phyloP scores from a whole-genome alignment of 176 grass and related monocot species.

The Neostapfia colusana region DNA sequence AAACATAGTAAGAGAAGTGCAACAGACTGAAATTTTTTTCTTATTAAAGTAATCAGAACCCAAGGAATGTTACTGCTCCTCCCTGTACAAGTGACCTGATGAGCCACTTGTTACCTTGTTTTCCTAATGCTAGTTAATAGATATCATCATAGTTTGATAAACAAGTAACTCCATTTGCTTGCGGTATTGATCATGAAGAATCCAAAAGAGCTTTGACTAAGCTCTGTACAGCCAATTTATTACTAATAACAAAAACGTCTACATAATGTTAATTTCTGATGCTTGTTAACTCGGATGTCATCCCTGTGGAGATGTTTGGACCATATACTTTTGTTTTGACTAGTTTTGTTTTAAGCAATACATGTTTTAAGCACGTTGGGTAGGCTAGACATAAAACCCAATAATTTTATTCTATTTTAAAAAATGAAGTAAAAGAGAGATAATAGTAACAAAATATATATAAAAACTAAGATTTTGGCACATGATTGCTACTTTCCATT shows the following conservation, averaged over 20 bases:
- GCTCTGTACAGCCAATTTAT: conserved; percentile 13
- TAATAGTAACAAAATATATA: no score
- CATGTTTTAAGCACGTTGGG: no score
- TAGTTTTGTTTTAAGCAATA: neutral
- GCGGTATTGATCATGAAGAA: neutral
- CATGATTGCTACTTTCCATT: no score
- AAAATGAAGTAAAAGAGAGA: no score
- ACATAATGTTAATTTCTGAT: neutral
- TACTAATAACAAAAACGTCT: conserved; percentile 20
- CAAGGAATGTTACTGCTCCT: neutral
- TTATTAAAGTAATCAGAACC: conserved; percentile 6
- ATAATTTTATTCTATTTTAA: no score
- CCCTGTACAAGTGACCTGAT: neutral
- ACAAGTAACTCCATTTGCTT: conserved; percentile 10
- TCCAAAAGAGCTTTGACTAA: conserved; percentile 10
- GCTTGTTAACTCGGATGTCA: neutral
- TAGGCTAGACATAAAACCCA: no score
- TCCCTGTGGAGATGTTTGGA: conserved; percentile 2
- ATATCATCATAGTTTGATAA: conserved; percentile 20
- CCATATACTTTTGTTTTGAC: conserved; percentile 8
- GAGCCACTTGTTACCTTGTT: neutral
- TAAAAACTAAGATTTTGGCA: no score
- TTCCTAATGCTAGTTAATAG: conserved; percentile 6
- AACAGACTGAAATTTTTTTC: neutral
- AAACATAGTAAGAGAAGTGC: conserved; percentile 1